These are phyloP conservation scores for Senecio squalidus DNA, from an alignment of 140 eudicot genomes.

Conservation along the genomic window DNA sequence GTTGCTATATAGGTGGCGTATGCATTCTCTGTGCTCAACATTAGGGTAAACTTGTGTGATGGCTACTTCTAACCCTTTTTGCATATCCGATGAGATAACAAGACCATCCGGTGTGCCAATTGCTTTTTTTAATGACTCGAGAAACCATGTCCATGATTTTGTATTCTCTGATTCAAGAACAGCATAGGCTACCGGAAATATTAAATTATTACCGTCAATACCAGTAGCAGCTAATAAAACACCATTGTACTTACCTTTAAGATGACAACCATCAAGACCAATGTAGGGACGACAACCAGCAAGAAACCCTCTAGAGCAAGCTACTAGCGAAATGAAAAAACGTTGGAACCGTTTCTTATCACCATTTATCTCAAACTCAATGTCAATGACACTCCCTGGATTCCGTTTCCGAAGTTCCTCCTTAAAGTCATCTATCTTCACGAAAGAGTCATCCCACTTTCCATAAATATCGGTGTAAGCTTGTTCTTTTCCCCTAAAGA, in stretches of 20 bases:
- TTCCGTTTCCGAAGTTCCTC: neutral
- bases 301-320: too few species aligned
- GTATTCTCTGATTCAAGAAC: too few species aligned
- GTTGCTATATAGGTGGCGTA: too few species aligned
- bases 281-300: neutral
- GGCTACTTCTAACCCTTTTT: too few species aligned
- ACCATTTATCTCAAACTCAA: too few species aligned
- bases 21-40: too few species aligned
- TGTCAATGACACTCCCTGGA: neutral
- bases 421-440: neutral
- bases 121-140: neutral
- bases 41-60: too few species aligned
- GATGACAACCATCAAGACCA: constrained; percentile 3
- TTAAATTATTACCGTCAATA: neutral
- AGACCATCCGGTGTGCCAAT: too few species aligned
- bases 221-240: neutral
- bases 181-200: neutral
- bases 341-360: too few species aligned
- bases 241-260: neutral
- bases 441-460: neutral
- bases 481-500: constrained; percentile 6
- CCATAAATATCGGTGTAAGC: neutral
- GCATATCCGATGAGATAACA: too few species aligned
- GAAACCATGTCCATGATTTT: neutral
- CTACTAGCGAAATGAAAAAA: constrained; percentile 1